These are phyloP conservation scores for Zizania latifolia DNA, from an alignment of 176 grass and related monocot genomes.

Conservation along the genomic window DNA sequence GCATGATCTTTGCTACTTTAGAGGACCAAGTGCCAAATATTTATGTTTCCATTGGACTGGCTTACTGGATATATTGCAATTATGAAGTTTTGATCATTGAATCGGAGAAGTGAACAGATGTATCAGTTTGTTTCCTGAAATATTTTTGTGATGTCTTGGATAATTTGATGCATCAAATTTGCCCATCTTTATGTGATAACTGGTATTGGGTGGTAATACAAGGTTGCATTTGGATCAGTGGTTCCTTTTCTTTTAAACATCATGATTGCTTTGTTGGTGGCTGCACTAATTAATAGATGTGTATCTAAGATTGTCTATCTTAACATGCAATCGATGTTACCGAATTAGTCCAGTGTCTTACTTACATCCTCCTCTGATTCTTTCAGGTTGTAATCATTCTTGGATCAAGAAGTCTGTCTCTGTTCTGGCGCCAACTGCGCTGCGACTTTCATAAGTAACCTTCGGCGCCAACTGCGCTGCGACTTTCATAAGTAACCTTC, in stretches of 20 bases:
- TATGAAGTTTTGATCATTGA: slow-evolving; percentile 5
- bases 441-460: neutral
- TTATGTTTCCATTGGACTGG: neutral
- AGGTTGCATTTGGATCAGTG: neutral
- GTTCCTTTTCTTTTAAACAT: neutral
- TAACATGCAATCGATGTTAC: neutral
- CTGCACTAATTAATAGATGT: neutral
- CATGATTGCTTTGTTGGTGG: neutral
- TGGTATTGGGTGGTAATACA: neutral
- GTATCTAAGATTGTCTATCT: neutral
- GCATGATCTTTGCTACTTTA: neutral
- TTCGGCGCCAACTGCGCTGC: neutral
- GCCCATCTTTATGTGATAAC: neutral
- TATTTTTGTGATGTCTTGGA: neutral
- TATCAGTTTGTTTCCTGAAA: neutral
- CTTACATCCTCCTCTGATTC: slow-evolving; percentile 5
- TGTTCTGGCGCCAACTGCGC: neutral
- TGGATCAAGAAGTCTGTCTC: neutral
- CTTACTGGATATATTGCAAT: neutral
- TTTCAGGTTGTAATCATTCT: slow-evolving; percentile 30
- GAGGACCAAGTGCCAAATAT: neutral
- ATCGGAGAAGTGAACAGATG: neutral
- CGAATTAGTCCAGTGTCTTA: neutral
- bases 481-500: neutral
- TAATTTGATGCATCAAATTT: neutral